These are phyloP conservation scores for Cytospora chrysosperma DNA, from an alignment of 2,329 filamentous ascomycete genomes.

Conservation along the genomic window DNA sequence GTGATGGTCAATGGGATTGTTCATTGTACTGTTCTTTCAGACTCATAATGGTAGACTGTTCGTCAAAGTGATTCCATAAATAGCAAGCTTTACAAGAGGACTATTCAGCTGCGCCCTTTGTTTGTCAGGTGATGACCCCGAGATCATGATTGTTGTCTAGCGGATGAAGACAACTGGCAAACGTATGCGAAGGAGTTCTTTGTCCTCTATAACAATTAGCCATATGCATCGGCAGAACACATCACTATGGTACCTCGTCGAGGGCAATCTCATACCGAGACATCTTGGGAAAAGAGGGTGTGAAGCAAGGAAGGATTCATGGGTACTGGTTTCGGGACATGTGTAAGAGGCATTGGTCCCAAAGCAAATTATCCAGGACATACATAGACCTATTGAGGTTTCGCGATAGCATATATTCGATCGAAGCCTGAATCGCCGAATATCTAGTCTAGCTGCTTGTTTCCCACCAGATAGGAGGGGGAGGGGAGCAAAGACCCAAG, in stretches of 20 bases:
- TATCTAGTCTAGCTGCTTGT: not conserved
- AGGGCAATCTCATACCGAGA: not conserved
- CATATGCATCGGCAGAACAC: not conserved
- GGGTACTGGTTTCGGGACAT: not conserved
- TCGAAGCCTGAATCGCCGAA: too few species aligned
- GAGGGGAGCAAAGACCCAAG: not conserved
- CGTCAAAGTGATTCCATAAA: not conserved
- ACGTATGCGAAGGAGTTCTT: not conserved
- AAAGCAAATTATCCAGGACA: fast-evolving
- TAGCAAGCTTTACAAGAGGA: not conserved
- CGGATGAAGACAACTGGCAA: not conserved
- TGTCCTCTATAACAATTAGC: not conserved
- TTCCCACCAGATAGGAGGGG: not conserved
- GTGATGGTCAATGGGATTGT: not conserved
- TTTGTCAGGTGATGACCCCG: not conserved
- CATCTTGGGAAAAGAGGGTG: not conserved
- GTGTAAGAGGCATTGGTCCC: not conserved
- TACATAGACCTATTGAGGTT: not conserved
- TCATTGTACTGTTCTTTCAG: not conserved
- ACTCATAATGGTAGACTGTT: not conserved
- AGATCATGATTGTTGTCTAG: not conserved
- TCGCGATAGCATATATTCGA: not conserved
- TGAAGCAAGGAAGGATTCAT: not conserved
- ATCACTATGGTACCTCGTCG: not conserved
- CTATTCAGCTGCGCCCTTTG: not conserved